Evolutionary conservation across 1,284 basidiomycete species (phyloP), one percentile per base, ranked within the genome.

Genomic region (Coniferiporia sulphurascens): DNA sequence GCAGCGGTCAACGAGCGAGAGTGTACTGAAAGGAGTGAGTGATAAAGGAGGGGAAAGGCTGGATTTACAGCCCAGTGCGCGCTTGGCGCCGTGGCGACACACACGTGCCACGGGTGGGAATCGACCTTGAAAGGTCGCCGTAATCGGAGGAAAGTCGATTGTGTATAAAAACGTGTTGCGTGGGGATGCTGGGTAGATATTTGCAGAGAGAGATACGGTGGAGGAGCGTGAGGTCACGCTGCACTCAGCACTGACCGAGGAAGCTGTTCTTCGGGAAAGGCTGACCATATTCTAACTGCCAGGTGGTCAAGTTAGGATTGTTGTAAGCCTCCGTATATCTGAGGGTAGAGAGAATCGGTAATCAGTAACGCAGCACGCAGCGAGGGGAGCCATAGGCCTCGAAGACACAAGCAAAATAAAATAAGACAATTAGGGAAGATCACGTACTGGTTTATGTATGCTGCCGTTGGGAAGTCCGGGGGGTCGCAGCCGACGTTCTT

Each of bases 401-500:
- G 6, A 32, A 59, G 44, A 19, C 35, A 27, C 12, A 8, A 17
- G 13, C 7, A 8, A 27, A 35, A 35, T 15, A 34, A n/a, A 12
- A 15, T 1, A 53, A 12, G 19, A 41, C 4, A 21, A 53, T 43
- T 60, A 50, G 43, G 45, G 61, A 5, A 35, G 13, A 19, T 48
- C 9, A 71, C 76, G 49, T 55, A 82, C 81, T 69, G 68, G 49
- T 81, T 75, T 61, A 88, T 86, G 66, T 87, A 87, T 21, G 74
- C 68, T 41, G 73, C 73, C 0, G 90, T 92, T 0, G 89, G 90
- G 63, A 81, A 82, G 57, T 78, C 74, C n/a, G 73, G 73, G 9
- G 89, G 89, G 65, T 89, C 77, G 65, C 89, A 92, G 13, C 88
- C 87, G 48, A 91, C 76, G 65, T 85, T 86, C 38, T 80, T 81